Conservation (phyloP, 169 alveolate genomes). For the Plasmodium inui region DNA sequence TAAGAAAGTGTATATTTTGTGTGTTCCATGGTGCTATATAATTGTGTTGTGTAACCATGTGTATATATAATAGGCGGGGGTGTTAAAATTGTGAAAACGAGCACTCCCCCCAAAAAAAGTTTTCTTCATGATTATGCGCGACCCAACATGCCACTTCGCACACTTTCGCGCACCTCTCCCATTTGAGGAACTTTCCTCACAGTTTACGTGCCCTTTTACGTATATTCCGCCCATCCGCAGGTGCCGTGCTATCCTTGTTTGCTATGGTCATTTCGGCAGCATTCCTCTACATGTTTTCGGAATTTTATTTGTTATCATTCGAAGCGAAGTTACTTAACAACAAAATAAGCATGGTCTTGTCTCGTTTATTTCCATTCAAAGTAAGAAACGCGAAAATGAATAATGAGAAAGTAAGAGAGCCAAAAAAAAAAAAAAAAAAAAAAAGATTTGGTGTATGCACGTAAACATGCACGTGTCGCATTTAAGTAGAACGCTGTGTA, state of each 20-base stretch:
- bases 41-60: neutral
- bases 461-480: neutral
- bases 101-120: neutral
- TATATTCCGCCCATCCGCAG: conserved; percentile 13
- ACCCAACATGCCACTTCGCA: neutral
- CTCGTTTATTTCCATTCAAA: conserved; percentile 71
- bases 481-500: neutral
- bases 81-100: neutral
- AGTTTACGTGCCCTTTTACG: neutral
- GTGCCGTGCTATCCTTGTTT: conserved; percentile 65
- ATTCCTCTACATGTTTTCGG: conserved; percentile 74
- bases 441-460: neutral
- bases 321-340: conserved; percentile 66
- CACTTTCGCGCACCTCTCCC: neutral
- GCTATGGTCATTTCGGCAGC: conserved; percentile 71
- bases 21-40: neutral
- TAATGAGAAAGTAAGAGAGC: neutral
- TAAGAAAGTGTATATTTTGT: neutral
- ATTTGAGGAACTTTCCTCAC: neutral
- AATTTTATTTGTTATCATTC: conserved; percentile 51
- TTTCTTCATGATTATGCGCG: neutral
- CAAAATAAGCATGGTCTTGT: conserved; percentile 45
- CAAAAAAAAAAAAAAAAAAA: neutral
- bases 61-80: neutral
- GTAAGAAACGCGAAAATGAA: conserved; percentile 21